Conservation (phyloP, 1,284 basidiomycete species). For the Malassezia obtusa region DNA sequence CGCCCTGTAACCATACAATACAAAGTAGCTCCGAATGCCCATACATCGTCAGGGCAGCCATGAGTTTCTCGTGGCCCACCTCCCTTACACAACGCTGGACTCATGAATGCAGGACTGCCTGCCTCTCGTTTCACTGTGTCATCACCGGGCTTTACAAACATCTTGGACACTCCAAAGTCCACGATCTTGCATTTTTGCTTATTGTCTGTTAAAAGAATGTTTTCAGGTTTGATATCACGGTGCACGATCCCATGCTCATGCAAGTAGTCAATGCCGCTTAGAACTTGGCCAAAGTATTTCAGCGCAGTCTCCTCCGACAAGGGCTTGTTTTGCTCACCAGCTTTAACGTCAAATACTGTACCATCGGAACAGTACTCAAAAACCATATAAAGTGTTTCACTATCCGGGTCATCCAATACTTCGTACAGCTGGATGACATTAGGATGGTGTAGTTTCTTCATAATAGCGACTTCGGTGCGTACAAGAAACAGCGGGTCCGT, state of each 20-base stretch:
- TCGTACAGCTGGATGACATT: constrained; percentile 53
- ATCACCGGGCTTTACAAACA: constrained; percentile 51
- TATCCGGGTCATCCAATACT: constrained; percentile 54
- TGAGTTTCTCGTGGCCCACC: constrained; percentile 39
- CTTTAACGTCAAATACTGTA: constrained; percentile 51
- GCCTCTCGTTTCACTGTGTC: constrained; percentile 51
- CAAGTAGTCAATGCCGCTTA: constrained; percentile 53
- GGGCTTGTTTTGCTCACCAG: constrained; percentile 34
- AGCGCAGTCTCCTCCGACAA: constrained; percentile 46
- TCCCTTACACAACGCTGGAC: constrained; percentile 51
- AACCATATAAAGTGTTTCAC: constrained; percentile 54
- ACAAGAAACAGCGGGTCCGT: constrained; percentile 40
- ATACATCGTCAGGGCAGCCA: constrained; percentile 54
- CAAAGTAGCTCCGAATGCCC: constrained; percentile 55
- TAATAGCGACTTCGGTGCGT: constrained; percentile 39
- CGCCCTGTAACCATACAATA: constrained; percentile 54
- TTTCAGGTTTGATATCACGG: constrained; percentile 54
- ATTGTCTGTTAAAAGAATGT: constrained; percentile 53
- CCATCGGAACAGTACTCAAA: constrained; percentile 50
- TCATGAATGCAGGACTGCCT: constrained; percentile 56
- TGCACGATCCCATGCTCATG: constrained; percentile 55
- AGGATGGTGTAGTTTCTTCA: constrained; percentile 47
- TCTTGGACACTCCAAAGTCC: constrained; percentile 56
- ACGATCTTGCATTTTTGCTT: constrained; percentile 53
- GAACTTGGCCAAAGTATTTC: constrained; percentile 54